Evolutionary conservation across 2,329 filamentous ascomycete species (phyloP).

Genomic region (Fusarium palustre): DNA sequence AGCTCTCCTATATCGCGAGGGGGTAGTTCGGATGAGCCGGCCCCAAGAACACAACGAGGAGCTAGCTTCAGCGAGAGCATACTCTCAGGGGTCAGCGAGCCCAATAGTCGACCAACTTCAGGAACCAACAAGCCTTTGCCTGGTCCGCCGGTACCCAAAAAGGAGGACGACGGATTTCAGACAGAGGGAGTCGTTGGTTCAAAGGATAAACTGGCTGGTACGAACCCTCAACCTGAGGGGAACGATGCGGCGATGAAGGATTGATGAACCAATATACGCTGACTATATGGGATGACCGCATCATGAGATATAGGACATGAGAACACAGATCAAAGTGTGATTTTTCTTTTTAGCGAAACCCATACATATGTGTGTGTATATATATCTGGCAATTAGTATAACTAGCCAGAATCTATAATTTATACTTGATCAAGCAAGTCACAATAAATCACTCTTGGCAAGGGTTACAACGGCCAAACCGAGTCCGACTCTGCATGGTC

Average conservation of each 20-base stretch:
- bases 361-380: neutral
- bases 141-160: constrained; percentile 24
- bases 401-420: constrained; percentile 3
- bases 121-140: constrained; percentile 26
- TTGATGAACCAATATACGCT: constrained; percentile 9
- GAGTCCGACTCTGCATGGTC: constrained; percentile 3
- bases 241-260: constrained; percentile 21
- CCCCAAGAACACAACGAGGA: constrained; percentile 52
- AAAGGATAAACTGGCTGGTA: constrained; percentile 31
- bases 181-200: constrained; percentile 45
- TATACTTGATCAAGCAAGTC: constrained; percentile 2
- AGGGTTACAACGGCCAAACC: neutral
- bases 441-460: neutral
- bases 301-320: constrained; percentile 25
- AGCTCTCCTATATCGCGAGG: constrained; percentile 48
- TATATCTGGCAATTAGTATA: neutral
- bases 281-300: neutral
- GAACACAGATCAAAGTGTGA: constrained; percentile 6
- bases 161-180: constrained; percentile 45
- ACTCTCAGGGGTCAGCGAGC: constrained; percentile 55
- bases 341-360: constrained; percentile 5
- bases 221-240: constrained; percentile 12
- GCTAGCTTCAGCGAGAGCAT: constrained; percentile 61
- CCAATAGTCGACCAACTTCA: constrained; percentile 42
- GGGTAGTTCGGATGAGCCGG: constrained; percentile 47